Base-by-base conservation (phyloP, 441 rosid genomes). In the Arabidopsis lyrata region DNA sequence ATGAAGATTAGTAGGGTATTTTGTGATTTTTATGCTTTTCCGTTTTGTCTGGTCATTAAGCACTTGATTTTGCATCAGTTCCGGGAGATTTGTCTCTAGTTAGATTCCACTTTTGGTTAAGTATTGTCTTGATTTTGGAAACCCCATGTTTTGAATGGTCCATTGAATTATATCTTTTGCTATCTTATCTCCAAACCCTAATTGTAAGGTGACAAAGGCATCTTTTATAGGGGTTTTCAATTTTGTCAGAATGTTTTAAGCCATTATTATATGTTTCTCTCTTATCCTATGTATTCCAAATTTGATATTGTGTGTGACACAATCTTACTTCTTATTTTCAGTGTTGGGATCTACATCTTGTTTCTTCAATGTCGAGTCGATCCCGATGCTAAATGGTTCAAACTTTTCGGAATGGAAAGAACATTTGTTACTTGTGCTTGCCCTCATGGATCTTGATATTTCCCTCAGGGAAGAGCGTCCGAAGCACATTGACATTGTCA, bases 381-480 rank as follows among this genome's bases (percentile, higher is more conserved):
- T 73, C 52, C 66, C 60, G 3, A 73, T 73, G 66, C 60, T 66
- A 38, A 73, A 57, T 14, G 77, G 72, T 0, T 66, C 77, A 0
- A 74, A 65, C 66, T 74, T 57, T 66, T 16, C 27, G 5, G 72
- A 66, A 58, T 74, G 66, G 72, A 74, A 74, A 29, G 66, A 74
- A 18, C 66, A 18, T 24, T 44, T 74, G 61, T 18, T 74, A 38
- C 61, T 74, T 58, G 61, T 74, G 9, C 66, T 74, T 66, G 60
- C 44, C 54, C 54, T 66, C 29, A 74, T 74, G 77, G 72, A 74
- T 66, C 77, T 74, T 39, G 72, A 66, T 24, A 18, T 74, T 0
- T 73, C 72, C 0, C 66, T 74, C 15, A 29, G 27, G 35, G 72
- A 66, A 66, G 77, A 66, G 24, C 77, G 66, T 63, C 76, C 57